phyloP scores from a whole-genome alignment of 1,284 basidiomycete species.

The Fomitopsis betulina region DNA sequence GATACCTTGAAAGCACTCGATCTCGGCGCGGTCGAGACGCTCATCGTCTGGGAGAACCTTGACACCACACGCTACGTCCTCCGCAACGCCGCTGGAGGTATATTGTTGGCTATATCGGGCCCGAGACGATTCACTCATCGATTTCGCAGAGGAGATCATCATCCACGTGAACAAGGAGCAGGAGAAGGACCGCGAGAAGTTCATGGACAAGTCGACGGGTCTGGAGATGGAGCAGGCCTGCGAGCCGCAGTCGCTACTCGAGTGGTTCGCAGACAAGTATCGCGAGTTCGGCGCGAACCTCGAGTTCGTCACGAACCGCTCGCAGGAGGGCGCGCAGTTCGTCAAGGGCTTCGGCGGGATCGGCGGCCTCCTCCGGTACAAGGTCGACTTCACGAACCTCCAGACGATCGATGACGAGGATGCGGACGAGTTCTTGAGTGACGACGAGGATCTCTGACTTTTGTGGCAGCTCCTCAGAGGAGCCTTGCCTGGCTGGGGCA shows the following conservation, averaged over 20 bases:
- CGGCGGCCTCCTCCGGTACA: conserved; percentile 92
- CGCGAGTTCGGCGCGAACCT: conserved; percentile 95
- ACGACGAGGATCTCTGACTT: conserved; percentile 81
- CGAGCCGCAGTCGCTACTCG: conserved; percentile 83
- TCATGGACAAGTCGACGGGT: conserved; percentile 92
- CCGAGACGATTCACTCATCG: not conserved
- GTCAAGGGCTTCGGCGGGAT: conserved; percentile 99
- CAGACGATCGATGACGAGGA: conserved; percentile 67
- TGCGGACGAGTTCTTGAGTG: conserved; percentile 77
- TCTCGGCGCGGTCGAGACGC: conserved; percentile 93
- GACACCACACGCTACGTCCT: conserved; percentile 84
- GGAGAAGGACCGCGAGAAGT: conserved; percentile 90
- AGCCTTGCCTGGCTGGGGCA: conserved; percentile 57
- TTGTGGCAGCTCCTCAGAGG: conserved; percentile 71
- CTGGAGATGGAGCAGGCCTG: conserved; percentile 88
- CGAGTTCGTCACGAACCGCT: conserved; percentile 85
- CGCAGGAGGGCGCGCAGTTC: conserved; percentile 98
- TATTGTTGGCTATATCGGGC: conserved; percentile 16
- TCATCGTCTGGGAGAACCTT: conserved; percentile 98
- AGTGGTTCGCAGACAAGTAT: conserved; percentile 99
- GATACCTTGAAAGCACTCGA: conserved; percentile 98
- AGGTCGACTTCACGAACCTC: conserved; percentile 88
- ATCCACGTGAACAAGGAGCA: conserved; percentile 78
- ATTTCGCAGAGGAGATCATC: conserved; percentile 69
- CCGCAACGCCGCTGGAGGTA: conserved; percentile 87